Evolutionary conservation across 2,329 filamentous ascomycete species (phyloP).

Genomic region (Calonectria henricotiae): DNA sequence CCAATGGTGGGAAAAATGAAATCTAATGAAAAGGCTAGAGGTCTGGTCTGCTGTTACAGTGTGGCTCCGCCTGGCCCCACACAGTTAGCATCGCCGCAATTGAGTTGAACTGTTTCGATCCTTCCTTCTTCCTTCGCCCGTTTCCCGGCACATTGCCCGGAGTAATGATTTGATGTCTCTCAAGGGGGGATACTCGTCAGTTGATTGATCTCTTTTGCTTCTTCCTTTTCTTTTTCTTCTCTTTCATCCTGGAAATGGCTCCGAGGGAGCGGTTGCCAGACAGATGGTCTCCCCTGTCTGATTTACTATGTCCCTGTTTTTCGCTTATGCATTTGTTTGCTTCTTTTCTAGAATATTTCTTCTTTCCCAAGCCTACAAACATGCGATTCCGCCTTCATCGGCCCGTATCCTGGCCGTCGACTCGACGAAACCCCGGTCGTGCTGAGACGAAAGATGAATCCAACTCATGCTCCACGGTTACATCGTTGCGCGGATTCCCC

Average conservation of each 20-base stretch:
- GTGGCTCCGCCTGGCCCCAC: slow-evolving; percentile 23
- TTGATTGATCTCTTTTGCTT: neutral
- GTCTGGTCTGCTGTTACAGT: slow-evolving; percentile 20
- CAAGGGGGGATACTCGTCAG: neutral
- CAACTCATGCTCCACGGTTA: slow-evolving; percentile 40
- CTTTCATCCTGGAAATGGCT: slow-evolving; percentile 7
- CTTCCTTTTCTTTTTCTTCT: neutral
- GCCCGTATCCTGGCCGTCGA: slow-evolving; percentile 36
- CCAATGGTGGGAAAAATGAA: neutral
- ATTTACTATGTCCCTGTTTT: slow-evolving; percentile 10
- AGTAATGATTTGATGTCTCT: slow-evolving; percentile 10
- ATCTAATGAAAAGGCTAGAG: neutral
- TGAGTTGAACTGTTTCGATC: slow-evolving; percentile 17
- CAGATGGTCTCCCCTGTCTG: neutral
- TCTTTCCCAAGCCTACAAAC: slow-evolving; percentile 40
- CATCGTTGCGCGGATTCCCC: slow-evolving; percentile 39
- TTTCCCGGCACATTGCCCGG: slow-evolving; percentile 5
- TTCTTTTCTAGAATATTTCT: slow-evolving; percentile 37
- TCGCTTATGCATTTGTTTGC: slow-evolving; percentile 25
- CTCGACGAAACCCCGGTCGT: slow-evolving; percentile 36
- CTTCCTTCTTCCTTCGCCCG: slow-evolving; percentile 18
- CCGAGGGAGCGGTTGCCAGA: slow-evolving; percentile 4
- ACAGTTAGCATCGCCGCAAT: slow-evolving; percentile 3
- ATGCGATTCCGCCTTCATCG: slow-evolving; percentile 42
- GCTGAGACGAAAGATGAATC: slow-evolving; percentile 45